These are phyloP conservation scores for Aspergillus persii DNA, from an alignment of 2,329 filamentous ascomycete genomes.

Conservation along the genomic window DNA sequence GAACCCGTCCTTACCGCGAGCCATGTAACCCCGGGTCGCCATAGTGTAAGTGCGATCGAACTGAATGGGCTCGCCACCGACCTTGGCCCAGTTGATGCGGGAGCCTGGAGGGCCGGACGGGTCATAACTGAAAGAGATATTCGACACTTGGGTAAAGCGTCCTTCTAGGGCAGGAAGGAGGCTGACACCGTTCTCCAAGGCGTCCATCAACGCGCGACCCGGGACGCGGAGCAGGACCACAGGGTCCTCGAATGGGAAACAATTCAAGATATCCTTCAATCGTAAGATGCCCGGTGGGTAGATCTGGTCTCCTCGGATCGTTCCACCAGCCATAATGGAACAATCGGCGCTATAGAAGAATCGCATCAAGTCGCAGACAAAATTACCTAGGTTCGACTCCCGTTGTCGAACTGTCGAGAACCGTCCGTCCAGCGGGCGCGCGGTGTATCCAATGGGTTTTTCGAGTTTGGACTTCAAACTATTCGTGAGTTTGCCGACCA, in stretches of 20 bases:
- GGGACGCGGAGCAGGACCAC: conserved; percentile 72
- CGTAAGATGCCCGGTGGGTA: conserved; percentile 77
- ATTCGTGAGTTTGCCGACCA: conserved; percentile 68
- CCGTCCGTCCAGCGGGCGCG: conserved; percentile 76
- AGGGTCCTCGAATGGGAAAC: conserved; percentile 90
- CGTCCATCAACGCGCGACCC: conserved; percentile 72
- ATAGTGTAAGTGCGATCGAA: conserved; percentile 65
- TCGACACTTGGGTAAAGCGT: conserved; percentile 82
- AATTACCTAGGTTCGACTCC: conserved; percentile 86
- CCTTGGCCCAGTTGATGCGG: conserved; percentile 61
- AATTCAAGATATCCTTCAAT: conserved; percentile 79
- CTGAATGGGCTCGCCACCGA: conserved; percentile 63
- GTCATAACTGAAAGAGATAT: conserved; percentile 74
- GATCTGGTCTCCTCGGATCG: conserved; percentile 83
- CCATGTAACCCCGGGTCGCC: conserved; percentile 86
- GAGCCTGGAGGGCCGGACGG: conserved; percentile 58
- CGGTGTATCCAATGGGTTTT: conserved; percentile 80
- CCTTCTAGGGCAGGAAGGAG: conserved; percentile 80
- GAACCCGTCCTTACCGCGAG: conserved; percentile 82
- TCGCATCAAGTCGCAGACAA: conserved; percentile 88
- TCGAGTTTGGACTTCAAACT: conserved; percentile 74
- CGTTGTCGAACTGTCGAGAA: conserved; percentile 75
- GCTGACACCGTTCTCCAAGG: conserved; percentile 79
- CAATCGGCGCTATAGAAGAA: conserved; percentile 79
- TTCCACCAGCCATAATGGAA: conserved; percentile 78